Percentiles rank a stretch among this genome's conserved stretches.
Evolutionary conservation across 495 filamentous ascomycete species (phyloP).

Genomic region (Peziza echinospora): DNA sequence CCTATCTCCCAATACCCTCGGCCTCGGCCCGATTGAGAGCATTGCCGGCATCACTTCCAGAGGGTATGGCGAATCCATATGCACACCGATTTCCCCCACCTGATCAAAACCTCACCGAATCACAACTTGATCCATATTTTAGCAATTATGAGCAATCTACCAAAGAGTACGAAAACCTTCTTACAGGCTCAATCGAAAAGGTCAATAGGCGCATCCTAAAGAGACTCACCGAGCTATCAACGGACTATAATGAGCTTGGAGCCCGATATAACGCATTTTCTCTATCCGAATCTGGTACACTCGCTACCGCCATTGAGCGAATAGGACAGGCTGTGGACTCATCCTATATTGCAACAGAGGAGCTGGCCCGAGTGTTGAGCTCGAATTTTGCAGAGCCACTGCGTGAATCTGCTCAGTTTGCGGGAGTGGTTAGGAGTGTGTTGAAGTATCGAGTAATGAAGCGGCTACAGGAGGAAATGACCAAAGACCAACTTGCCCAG

Average conservation of each 20-base stretch:
- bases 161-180: slow-evolving; percentile 61
- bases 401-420: slow-evolving; percentile 91
- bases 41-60: slow-evolving; percentile 26
- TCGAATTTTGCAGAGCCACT: slow-evolving; percentile 91
- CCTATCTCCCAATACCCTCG: slow-evolving; percentile 67
- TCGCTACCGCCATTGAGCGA: slow-evolving; percentile 85
- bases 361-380: slow-evolving; percentile 59
- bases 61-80: slow-evolving; percentile 29
- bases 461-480: slow-evolving; percentile 93
- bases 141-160: slow-evolving; percentile 72
- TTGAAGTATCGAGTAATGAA: slow-evolving; percentile 76
- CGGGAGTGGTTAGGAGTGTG: slow-evolving; percentile 74
- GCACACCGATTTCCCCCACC: slow-evolving; percentile 70
- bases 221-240: slow-evolving; percentile 58
- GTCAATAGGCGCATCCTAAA: slow-evolving; percentile 76
- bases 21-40: slow-evolving; percentile 66
- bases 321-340: slow-evolving; percentile 87
- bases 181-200: slow-evolving; percentile 85
- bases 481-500: slow-evolving; percentile 64
- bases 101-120: slow-evolving; percentile 51
- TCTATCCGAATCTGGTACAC: slow-evolving; percentile 65
- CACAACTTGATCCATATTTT: slow-evolving; percentile 89
- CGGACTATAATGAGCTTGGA: slow-evolving; percentile 78
- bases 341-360: slow-evolving; percentile 88
- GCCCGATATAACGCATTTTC: slow-evolving; percentile 95